Conservation (phyloP, 23 red algal species). For the Gracilaria gracilis region DNA sequence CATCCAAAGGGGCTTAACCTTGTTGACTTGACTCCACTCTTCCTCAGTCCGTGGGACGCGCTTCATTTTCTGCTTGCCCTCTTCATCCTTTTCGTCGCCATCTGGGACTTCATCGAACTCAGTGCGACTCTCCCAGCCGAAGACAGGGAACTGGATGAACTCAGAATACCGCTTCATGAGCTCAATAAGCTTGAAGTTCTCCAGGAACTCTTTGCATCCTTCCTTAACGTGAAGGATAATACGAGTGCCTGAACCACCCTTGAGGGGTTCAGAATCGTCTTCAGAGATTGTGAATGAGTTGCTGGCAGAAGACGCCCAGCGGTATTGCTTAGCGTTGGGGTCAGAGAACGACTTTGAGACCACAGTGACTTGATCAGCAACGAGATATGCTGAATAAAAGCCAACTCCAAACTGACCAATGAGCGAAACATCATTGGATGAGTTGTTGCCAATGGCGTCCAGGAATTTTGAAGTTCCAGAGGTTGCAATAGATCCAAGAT, state of each 20-base stretch:
- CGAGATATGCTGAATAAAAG: constrained; percentile 97
- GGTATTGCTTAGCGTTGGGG: constrained; percentile 65
- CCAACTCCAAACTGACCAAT: constrained; percentile 99
- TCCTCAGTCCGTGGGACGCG: constrained; percentile 82
- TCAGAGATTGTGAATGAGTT: constrained; percentile 84
- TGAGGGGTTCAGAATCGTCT: constrained; percentile 72
- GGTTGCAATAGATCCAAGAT: constrained; percentile 93
- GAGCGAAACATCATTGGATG: constrained; percentile 79
- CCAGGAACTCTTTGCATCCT: constrained; percentile 86
- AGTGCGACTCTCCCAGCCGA: constrained; percentile 82
- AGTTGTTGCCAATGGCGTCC: constrained; percentile 87
- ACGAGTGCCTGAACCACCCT: constrained; percentile 74
- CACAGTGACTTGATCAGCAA: constrained; percentile 90
- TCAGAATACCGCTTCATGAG: constrained; percentile 97
- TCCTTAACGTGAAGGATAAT: constrained; percentile 89
- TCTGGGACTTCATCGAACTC: constrained; percentile 90
- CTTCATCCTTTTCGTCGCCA: constrained; percentile 88
- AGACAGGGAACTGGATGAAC: constrained; percentile 95
- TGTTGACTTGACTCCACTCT: constrained; percentile 89
- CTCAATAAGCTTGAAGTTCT: constrained; percentile 71
- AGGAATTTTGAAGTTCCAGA: constrained; percentile 98
- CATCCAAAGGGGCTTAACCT: constrained; percentile 98
- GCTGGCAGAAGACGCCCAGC: constrained; percentile 81
- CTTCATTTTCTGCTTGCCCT: constrained; percentile 90
- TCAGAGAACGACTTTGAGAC: constrained; percentile 75